Evolutionary conservation across 179 eudicot species (phyloP), one percentile per base, ranked within the genome.

Genomic region (Amaranthus tricolor): DNA sequence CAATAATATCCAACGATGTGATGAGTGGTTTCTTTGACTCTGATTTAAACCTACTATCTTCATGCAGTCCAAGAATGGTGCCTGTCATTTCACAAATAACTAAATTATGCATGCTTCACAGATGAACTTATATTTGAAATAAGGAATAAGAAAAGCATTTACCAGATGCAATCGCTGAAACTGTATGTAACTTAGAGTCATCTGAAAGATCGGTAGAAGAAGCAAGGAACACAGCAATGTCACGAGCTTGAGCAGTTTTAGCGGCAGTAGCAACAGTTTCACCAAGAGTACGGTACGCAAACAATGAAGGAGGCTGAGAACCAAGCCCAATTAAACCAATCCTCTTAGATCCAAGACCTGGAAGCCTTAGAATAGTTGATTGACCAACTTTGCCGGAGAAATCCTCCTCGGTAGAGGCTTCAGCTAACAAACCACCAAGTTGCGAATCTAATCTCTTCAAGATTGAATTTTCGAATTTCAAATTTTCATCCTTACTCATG

Each of bases 371-470:
- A 82, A 87, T 44, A 31, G 92, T 87, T 1, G 88, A 86, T 74
- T 92, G 94, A 17, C 98, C 98, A 71, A 82, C 73, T 81, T 92
- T 92, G 51, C 97, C 98, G 4, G 86, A 84, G 66, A 95, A 95
- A 78, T 93, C 97, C 84, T 95, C 99, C 79, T 93, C 99, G 48
- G 72, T 16, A 19, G 97, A 86, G 16, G 84, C 95, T 70, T 95
- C 93, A 43, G 88, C 82, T 74, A 95, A 80, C 71, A 87, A 84
- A 64, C 97, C 95, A 57, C 86, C 87, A 72, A 89, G 79, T 40
- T 89, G 77, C 13, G 89, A 69, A 72, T 95, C 97, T 20, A 95
- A 78, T 70, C 65, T 84, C 58, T 87, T 88, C 75, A 95, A 76
- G 19, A 90, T 73, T 13, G 89, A 45, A 79, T 95, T 95, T 45